phyloP scores from a whole-genome alignment of 2,329 filamentous ascomycete genomes.

The Cladophialophora exuberans region DNA sequence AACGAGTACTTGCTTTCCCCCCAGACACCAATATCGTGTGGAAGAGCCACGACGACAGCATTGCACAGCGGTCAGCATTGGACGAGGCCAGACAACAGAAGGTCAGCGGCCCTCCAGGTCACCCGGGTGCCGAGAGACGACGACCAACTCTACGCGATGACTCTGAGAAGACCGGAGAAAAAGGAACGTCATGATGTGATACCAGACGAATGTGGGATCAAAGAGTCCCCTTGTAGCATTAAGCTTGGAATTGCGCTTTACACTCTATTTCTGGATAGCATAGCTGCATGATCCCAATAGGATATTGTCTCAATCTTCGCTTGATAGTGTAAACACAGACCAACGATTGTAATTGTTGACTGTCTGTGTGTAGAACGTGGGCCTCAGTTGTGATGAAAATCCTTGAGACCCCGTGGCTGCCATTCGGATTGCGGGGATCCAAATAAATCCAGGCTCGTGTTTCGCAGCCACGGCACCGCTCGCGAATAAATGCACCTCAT shows the following conservation, averaged over 20 bases:
- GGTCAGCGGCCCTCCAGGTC: slow-evolving; percentile 44
- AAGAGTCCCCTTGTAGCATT: slow-evolving; percentile 21
- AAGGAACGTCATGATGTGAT: slow-evolving; percentile 40
- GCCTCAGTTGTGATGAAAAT: no score
- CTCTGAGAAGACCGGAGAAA: slow-evolving; percentile 46
- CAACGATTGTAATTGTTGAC: no score
- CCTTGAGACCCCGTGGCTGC: no score
- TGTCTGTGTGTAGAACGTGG: no score
- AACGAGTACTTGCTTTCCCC: slow-evolving; percentile 83
- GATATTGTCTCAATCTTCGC: neutral
- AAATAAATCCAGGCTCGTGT: no score
- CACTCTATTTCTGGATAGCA: slow-evolving; percentile 23
- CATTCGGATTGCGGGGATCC: no score
- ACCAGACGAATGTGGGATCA: neutral
- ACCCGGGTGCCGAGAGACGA: slow-evolving; percentile 44
- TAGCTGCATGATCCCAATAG: neutral
- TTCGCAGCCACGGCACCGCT: no score
- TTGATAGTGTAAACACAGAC: neutral
- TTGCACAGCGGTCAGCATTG: slow-evolving; percentile 85
- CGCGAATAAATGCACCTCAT: no score
- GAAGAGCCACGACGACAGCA: slow-evolving; percentile 95
- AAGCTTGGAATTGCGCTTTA: slow-evolving; percentile 10
- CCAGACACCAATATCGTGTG: slow-evolving; percentile 88
- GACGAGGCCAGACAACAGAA: slow-evolving; percentile 92
- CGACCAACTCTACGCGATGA: slow-evolving; percentile 49